Base-by-base conservation (phyloP, 192 early-diverging fungal species). In the Backusella macrospora region DNA sequence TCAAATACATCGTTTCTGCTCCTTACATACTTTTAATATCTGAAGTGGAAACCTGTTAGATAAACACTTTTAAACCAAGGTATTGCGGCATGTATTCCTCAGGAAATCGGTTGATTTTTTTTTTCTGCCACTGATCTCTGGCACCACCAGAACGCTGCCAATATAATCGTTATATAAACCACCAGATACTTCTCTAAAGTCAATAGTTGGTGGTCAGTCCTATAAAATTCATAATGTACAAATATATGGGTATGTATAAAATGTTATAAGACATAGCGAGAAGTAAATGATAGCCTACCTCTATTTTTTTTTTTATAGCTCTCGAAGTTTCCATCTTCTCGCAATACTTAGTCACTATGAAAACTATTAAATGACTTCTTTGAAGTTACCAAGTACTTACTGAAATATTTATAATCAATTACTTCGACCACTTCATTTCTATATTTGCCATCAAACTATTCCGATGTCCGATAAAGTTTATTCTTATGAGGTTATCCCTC, bases 1-100 rank as follows among this genome's bases (percentile, higher is more conserved):
- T 49, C 48, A 4, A 49, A 18, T 8, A 15, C 48, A n/a, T 18
- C 0, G 16, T 49, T 49, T 6, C 48, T 5, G 62, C 91, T 85
- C 8, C 79, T 15, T 37, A 42, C 10, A 64, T 15, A n/a, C 47
- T 49, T n/a, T 49, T 49, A 7, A 49, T 49, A 6, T 3, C 18
- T 0, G 16, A 0, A n/a, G 15, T 48, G 6, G 46, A 38, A 5
- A 87, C 91, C 69, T 90, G 91, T 0, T 90, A 90, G 55, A 88
- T 88, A 74, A 92, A 92, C 86, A 92, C 86, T 75, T 94, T 94
- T 0, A 91, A 91, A 0, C 92, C 92, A 4, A 94, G 80, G 49
- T 94, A 90, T 0, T 90, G 89, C 14, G 89, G 89, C 14, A 91
- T 80, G 74, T 82, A 83, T 8, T 71, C 71, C 1, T 71, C 14